Conservation (phyloP, 169 alveolate genomes). For the Eimeria zaria region DNA sequence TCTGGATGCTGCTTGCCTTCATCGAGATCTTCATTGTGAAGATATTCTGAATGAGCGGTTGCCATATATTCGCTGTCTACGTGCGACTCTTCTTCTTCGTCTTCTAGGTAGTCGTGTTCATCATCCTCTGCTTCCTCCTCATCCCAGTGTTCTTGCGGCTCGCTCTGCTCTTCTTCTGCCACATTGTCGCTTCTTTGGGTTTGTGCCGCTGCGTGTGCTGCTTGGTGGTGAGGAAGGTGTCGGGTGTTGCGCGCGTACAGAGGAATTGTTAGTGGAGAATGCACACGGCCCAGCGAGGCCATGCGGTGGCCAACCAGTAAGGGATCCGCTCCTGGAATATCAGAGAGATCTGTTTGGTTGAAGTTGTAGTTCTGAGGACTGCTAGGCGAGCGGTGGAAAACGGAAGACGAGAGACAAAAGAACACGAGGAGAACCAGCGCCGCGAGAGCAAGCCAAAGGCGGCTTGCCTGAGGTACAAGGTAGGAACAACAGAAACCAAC, state of each 20-base stretch:
- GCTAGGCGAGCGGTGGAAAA: slow-evolving; percentile 5
- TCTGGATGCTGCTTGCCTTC: slow-evolving; percentile 78
- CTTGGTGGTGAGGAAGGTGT: slow-evolving; percentile 11
- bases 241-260: neutral
- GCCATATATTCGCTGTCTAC: slow-evolving; percentile 9
- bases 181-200: neutral
- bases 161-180: neutral
- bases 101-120: slow-evolving; percentile 23
- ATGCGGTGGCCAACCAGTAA: neutral
- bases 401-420: slow-evolving; percentile 9
- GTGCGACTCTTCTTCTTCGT: slow-evolving; percentile 2
- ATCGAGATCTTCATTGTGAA: slow-evolving; percentile 11
- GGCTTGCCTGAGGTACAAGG: slow-evolving; percentile 49
- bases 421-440: slow-evolving; percentile 54
- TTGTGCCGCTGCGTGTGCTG: neutral
- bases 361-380: neutral
- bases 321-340: neutral
- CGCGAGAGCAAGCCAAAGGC: slow-evolving; percentile 74
- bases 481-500: neutral
- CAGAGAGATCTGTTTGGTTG: neutral
- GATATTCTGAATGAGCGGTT: slow-evolving; percentile 5
- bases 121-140: neutral
- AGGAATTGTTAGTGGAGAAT: neutral
- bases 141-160: neutral
- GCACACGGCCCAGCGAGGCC: neutral